Conservation (phyloP, 2,329 filamentous ascomycete species). For the Myriangium duriaei region DNA sequence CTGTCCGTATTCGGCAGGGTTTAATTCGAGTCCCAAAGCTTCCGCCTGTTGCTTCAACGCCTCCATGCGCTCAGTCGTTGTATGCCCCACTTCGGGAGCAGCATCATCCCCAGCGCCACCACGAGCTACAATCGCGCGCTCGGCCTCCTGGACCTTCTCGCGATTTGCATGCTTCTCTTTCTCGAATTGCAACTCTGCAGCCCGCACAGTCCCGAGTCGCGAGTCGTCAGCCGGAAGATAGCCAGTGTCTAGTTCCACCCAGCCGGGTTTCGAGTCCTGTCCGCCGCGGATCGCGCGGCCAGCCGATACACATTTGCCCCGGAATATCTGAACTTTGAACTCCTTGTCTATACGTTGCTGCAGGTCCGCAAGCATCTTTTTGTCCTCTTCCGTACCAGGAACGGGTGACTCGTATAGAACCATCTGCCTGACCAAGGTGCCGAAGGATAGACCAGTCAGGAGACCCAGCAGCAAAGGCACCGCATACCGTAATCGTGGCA, state of each 20-base stretch:
- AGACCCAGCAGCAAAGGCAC: conserved; percentile 27
- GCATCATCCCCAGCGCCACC: conserved; percentile 6
- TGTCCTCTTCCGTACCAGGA: conserved; percentile 31
- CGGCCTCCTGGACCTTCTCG: conserved; percentile 2
- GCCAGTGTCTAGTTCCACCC: conserved; percentile 9
- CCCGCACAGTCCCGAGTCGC: conserved; percentile 9
- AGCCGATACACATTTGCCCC: conserved; percentile 29
- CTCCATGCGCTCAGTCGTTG: conserved; percentile 4
- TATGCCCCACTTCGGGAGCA: neutral
- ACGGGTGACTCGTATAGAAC: conserved; percentile 32
- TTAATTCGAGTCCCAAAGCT: conserved; percentile 5
- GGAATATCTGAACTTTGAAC: conserved; percentile 36
- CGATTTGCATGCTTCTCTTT: conserved; percentile 4
- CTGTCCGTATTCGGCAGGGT: neutral
- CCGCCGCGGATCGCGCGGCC: conserved; percentile 12
- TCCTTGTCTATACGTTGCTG: conserved; percentile 32
- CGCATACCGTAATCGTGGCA: conserved; percentile 12
- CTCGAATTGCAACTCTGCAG: conserved; percentile 10
- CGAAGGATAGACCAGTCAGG: conserved; percentile 28
- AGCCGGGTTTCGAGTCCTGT: conserved; percentile 9
- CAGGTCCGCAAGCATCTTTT: conserved; percentile 29
- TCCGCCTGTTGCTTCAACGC: conserved; percentile 8
- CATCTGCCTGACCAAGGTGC: conserved; percentile 28
- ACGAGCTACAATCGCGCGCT: conserved; percentile 4
- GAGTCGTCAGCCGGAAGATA: conserved; percentile 19